These are phyloP conservation scores for Cornus florida DNA, from an alignment of 148 eudicot genomes.

Conservation along the genomic window DNA sequence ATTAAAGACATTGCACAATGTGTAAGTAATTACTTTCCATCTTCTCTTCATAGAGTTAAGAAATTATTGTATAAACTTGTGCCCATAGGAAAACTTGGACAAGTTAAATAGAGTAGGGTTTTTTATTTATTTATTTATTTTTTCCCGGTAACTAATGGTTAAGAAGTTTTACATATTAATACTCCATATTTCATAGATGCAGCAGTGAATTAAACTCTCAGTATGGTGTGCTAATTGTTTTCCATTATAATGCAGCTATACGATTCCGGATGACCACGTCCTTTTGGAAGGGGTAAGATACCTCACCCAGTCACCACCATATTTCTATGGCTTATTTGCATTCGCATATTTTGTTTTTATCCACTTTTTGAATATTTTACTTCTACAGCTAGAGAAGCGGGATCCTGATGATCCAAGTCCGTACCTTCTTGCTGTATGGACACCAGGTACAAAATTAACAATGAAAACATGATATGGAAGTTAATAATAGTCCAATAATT, in stretches of 20 bases:
- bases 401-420: constrained; percentile 50
- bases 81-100: too few species aligned
- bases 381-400: constrained; percentile 37
- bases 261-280: constrained; percentile 52
- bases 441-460: constrained; percentile 41
- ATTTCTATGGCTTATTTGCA: not conserved
- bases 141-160: too few species aligned
- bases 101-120: too few species aligned
- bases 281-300: constrained; percentile 33
- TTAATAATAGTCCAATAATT: too few species aligned
- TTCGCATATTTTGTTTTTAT: not conserved
- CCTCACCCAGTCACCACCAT: not conserved
- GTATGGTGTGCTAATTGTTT: not conserved
- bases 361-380: not conserved
- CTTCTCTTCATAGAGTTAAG: not conserved
- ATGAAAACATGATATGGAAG: not conserved
- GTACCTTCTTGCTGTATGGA: constrained; percentile 74
- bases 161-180: too few species aligned
- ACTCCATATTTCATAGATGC: not conserved
- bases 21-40: constrained; percentile 31
- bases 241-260: constrained; percentile 31
- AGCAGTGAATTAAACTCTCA: not conserved
- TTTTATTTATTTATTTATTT: too few species aligned
- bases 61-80: not conserved
- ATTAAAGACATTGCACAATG: constrained; percentile 44